Evolutionary conservation across 1,139 yeast species (phyloP), one percentile per base, ranked within the genome.

Genomic region (Blastobotrys malaysiensis): DNA sequence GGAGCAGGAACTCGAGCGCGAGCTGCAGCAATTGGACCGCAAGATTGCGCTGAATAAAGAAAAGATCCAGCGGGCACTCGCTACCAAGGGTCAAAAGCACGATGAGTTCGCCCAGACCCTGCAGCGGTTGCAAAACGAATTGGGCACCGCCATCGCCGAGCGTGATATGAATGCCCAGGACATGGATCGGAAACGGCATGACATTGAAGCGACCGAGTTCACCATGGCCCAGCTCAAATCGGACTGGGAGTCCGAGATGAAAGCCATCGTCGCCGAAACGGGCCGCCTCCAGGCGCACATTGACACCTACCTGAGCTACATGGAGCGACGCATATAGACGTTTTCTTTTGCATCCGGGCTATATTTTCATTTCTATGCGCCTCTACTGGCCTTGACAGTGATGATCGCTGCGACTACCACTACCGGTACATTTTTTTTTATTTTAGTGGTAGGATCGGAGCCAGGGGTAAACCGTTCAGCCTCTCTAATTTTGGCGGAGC

Each of bases 21-120:
- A 79, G 59, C 72, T 78, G 6, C 75, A 74, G 62, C 79, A 81
- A 61, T 61, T 78, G 22, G 72, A 77, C 53, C 73, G 84, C 54
- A 87, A 84, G 64, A 69, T 84, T 43, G 73, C 73, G 27, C 77
- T 74, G 59, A 74, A 77, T 36, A 77, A 77, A 54, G 88, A 83
- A 47, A 83, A 84, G 58, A 75, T 80, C 14, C 70, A 67, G 18
- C 75, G 84, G 51, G 71, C 81, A 11, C 73, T 76, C 46, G 74
- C 73, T 14, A 84, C 79, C 60, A 76, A 82, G 2, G 76, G 72
- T 20, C 77, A 76, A 52, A 79, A 78, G 61, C 74, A 76, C 31
- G 66, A 67, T 14, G 76, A 74, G 44, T 77, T 78, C 45, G 77
- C 78, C 49, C 69, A 71, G 49, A 77, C 75, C 55, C 72, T 83